Evolutionary conservation across 2,329 filamentous ascomycete genomes (phyloP).

Genomic region (Fusarium stilboides): DNA sequence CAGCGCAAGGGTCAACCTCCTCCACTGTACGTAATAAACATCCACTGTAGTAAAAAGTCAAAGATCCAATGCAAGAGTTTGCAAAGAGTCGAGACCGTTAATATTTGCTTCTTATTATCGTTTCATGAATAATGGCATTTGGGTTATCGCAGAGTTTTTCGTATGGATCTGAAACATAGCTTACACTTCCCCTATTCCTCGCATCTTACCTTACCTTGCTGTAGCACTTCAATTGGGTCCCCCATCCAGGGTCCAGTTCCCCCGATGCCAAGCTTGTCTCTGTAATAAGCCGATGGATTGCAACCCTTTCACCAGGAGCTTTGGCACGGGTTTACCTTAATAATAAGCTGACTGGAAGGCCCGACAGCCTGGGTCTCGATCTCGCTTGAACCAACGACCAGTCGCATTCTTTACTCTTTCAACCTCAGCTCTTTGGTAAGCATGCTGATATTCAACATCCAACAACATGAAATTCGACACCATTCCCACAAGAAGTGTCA

Average conservation of each 20-base stretch:
- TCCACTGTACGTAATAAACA: neutral
- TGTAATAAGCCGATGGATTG: slow-evolving; percentile 13
- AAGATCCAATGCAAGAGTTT: neutral
- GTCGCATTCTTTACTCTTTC: neutral
- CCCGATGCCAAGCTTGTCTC: slow-evolving; percentile 16
- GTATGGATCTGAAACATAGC: slow-evolving; percentile 25
- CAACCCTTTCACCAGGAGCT: slow-evolving; percentile 20
- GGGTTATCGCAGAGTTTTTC: slow-evolving; percentile 2
- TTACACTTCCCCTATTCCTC: slow-evolving; percentile 10
- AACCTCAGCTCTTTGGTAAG: slow-evolving; percentile 2
- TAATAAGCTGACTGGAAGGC: slow-evolving; percentile 18
- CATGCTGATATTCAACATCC: too few species aligned
- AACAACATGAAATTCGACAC: neutral
- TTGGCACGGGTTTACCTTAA: slow-evolving; percentile 9
- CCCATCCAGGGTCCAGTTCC: slow-evolving; percentile 5
- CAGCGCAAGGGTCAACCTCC: slow-evolving; percentile 17
- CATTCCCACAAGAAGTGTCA: neutral
- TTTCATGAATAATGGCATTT: slow-evolving; percentile 13
- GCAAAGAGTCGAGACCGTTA: slow-evolving; percentile 14
- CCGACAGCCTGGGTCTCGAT: slow-evolving; percentile 24
- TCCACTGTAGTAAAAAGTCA: slow-evolving; percentile 5
- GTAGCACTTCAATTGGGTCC: slow-evolving; percentile 20
- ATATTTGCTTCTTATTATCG: slow-evolving; percentile 8
- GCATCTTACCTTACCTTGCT: slow-evolving; percentile 6
- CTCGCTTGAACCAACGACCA: slow-evolving; percentile 18